phyloP scores from a whole-genome alignment of 805 yeast species.

The Candida germanica region DNA sequence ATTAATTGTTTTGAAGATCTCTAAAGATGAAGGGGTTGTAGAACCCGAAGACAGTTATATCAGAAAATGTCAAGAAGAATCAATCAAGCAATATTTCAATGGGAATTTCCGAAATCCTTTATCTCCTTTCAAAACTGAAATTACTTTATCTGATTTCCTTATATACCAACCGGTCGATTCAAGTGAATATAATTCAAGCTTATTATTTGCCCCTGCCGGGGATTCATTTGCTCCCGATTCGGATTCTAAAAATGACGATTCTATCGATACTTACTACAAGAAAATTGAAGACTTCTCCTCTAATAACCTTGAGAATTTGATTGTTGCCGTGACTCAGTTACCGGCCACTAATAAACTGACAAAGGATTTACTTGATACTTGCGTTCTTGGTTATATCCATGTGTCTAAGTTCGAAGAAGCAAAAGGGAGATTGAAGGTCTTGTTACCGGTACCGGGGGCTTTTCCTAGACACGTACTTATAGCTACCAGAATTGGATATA shows the following conservation, averaged over 20 bases:
- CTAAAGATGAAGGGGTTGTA: slow-evolving; percentile 73
- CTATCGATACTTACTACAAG: slow-evolving; percentile 32
- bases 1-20: slow-evolving; percentile 55
- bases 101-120: slow-evolving; percentile 66
- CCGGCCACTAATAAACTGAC: slow-evolving; percentile 35
- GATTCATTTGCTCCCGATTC: slow-evolving; percentile 32
- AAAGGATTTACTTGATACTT: slow-evolving; percentile 49
- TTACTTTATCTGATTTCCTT: slow-evolving; percentile 56
- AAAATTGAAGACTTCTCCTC: slow-evolving; percentile 44
- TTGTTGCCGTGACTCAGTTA: slow-evolving; percentile 56
- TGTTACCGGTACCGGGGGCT: slow-evolving; percentile 85
- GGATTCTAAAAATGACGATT: slow-evolving; percentile 22
- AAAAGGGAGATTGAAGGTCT: slow-evolving; percentile 61
- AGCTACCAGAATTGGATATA: slow-evolving; percentile 75
- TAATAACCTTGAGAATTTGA: slow-evolving; percentile 66
- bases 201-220: slow-evolving; percentile 42
- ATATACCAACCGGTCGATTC: slow-evolving; percentile 58
- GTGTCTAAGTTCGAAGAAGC: slow-evolving; percentile 72
- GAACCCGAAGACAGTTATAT: slow-evolving; percentile 67
- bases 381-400: slow-evolving; percentile 78
- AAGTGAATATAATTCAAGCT: slow-evolving; percentile 32
- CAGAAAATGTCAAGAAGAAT: slow-evolving; percentile 69
- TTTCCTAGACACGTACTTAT: slow-evolving; percentile 74
- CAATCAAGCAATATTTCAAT: slow-evolving; percentile 85
- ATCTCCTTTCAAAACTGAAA: slow-evolving; percentile 83